Evolutionary conservation across 2,329 filamentous ascomycete species (phyloP), one percentile per base, ranked within the genome.

Genomic region (Botrytis porri): DNA sequence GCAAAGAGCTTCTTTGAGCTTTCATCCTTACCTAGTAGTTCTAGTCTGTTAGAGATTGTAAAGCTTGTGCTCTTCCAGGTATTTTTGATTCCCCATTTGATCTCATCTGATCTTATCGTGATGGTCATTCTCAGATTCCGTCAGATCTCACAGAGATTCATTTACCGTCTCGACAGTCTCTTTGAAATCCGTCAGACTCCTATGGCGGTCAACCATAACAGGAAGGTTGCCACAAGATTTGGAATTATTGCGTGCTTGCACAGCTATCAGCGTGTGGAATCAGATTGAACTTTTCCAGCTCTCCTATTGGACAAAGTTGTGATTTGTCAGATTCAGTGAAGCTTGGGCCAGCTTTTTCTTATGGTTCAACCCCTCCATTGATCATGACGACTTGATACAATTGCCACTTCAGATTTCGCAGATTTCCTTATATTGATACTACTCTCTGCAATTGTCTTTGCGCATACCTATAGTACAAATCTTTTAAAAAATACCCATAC

Each of bases 341-440:
- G 35, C 54, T 57, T 57, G 65, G 48, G 7, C 65, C 35, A 57
- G 29, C n/a, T 51, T 69, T 57, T 66, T 41, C 22, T 8, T 12
- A 54, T 54, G 39, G 25, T 67, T 67, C 4, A 54, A 54, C 64
- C 64, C 43, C 63, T 65, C 63, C 45, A 54, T 39, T 20, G 35
- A 54, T 29, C 45, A 54, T 67, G 64, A 67, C 45, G 45, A 54
- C 25, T 54, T 67, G 64, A 67, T 67, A 54, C 45, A 67, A 54
- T 54, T 67, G 64, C 64, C 64, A 67, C 64, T 67, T 67, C 32
- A 54, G 45, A 67, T 67, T 67, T 39, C 22, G 54, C 32, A 54
- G 45, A 67, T 67, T 67, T 39, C 22, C 22, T 54, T 54, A 67
- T 67, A 54, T 67, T 67, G 25, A 66, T 66, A 54, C 45, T 39